phyloP scores from a whole-genome alignment of 352 stramenopile species.

The Phytophthora cajani region DNA sequence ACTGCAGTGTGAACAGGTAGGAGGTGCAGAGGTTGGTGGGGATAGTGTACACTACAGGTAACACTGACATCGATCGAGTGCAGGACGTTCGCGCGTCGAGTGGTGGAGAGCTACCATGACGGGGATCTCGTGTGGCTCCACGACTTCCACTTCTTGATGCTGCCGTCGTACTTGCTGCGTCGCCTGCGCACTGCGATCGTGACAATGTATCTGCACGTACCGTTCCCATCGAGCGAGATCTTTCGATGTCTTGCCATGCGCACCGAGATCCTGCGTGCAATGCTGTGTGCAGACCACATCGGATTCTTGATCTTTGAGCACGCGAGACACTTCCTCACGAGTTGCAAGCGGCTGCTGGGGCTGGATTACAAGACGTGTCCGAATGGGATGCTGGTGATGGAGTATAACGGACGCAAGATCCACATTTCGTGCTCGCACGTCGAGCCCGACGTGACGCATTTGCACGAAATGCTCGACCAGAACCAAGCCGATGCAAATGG shows the following conservation, averaged over 20 bases:
- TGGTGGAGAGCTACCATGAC: slow-evolving; percentile 80
- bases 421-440: slow-evolving; percentile 97
- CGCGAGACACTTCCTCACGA: slow-evolving; percentile 92
- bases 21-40: background rate
- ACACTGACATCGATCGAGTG: background rate
- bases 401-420: slow-evolving; percentile 97
- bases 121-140: slow-evolving; percentile 97
- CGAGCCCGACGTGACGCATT: slow-evolving; percentile 90
- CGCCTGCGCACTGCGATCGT: slow-evolving; percentile 93
- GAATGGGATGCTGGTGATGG: slow-evolving; percentile 90
- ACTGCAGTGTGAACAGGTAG: slow-evolving; percentile 76
- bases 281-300: slow-evolving; percentile 93
- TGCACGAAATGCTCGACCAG: slow-evolving; percentile 70
- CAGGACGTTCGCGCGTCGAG: slow-evolving; percentile 53
- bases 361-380: slow-evolving; percentile 93
- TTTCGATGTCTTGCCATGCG: slow-evolving; percentile 95
- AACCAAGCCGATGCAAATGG: slow-evolving; percentile 42
- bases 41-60: background rate
- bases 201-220: slow-evolving; percentile 97
- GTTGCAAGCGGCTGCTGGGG: slow-evolving; percentile 93
- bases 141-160: slow-evolving; percentile 98
- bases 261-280: slow-evolving; percentile 91
- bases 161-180: slow-evolving; percentile 96
- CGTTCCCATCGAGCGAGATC: slow-evolving; percentile 98
- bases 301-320: slow-evolving; percentile 96